Percentiles rank a stretch among this genome's conserved stretches.
Evolutionary conservation across 2,329 filamentous ascomycete species (phyloP).

Genomic region (Trichoderma aggressivum): DNA sequence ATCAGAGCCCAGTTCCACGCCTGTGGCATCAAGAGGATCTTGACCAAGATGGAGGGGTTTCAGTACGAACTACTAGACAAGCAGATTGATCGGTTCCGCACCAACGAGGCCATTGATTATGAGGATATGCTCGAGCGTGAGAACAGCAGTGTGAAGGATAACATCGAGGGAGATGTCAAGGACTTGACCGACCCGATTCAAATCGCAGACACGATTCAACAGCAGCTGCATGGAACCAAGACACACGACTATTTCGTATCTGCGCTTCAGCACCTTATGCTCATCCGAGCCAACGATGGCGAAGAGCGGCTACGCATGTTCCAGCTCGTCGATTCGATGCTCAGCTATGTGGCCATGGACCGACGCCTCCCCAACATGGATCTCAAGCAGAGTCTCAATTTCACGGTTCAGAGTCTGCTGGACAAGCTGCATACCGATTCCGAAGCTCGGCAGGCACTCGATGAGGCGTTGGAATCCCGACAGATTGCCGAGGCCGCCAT

Average conservation of each 20-base stretch:
- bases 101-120: conserved; percentile 96
- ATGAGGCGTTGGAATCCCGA: conserved; percentile 84
- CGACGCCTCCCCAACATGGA: conserved; percentile 93
- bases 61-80: conserved; percentile 98
- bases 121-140: conserved; percentile 94
- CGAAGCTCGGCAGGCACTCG: conserved; percentile 85
- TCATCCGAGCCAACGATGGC: conserved; percentile 86
- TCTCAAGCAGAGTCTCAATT: conserved; percentile 94
- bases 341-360: conserved; percentile 99
- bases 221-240: conserved; percentile 75
- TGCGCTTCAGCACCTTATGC: conserved; percentile 87
- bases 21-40: conserved; percentile 89
- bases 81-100: conserved; percentile 89
- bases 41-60: conserved; percentile 96
- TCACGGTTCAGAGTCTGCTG: conserved; percentile 90
- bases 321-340: conserved; percentile 96
- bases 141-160: conserved; percentile 85
- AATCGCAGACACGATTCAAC: conserved; percentile 90
- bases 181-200: conserved; percentile 90
- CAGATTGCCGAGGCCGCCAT: conserved; percentile 95
- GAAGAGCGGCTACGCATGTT: conserved; percentile 95
- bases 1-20: conserved; percentile 94
- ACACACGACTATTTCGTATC: conserved; percentile 96
- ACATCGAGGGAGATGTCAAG: conserved; percentile 77
- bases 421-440: conserved; percentile 97